phyloP scores from a whole-genome alignment of 2,329 filamentous ascomycete genomes.

The Aciculosporium take region DNA sequence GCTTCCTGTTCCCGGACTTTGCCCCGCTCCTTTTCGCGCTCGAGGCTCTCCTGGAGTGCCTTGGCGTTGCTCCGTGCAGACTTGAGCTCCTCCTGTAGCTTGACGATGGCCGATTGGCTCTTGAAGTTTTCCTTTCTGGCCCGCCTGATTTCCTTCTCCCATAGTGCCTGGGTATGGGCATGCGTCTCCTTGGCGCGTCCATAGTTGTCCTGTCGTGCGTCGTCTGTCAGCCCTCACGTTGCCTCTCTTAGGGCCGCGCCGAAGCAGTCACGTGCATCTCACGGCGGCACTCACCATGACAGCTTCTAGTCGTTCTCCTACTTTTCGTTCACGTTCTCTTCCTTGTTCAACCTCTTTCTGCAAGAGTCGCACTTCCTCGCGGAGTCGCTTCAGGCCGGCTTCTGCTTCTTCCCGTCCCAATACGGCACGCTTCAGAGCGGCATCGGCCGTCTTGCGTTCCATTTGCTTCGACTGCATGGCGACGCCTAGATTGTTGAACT shows the following conservation, averaged over 20 bases:
- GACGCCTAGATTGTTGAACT: conserved; percentile 56
- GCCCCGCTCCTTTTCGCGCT: conserved; percentile 48
- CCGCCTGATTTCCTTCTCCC: conserved; percentile 60
- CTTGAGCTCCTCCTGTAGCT: conserved; percentile 62
- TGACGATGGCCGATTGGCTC: conserved; percentile 53
- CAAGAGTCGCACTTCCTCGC: conserved; percentile 44
- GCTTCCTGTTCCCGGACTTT: conserved; percentile 53
- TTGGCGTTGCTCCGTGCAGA: conserved; percentile 39
- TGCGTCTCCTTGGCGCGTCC: conserved; percentile 56
- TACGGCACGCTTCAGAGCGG: conserved; percentile 51
- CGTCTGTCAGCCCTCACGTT: background rate
- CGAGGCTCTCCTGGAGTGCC: conserved; percentile 42
- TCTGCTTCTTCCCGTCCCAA: conserved; percentile 59
- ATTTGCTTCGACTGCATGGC: conserved; percentile 45
- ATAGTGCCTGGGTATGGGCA: conserved; percentile 49
- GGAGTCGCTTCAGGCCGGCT: conserved; percentile 47
- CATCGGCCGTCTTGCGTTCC: conserved; percentile 50
- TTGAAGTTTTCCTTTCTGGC: conserved; percentile 62
- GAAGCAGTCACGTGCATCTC: background rate
- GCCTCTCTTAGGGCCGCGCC: too few relatives aligned
- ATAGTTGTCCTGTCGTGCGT: conserved; percentile 45
- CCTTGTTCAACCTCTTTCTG: conserved; percentile 49
- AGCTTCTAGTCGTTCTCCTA: conserved; percentile 51
- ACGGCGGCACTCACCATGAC: conserved; percentile 45
- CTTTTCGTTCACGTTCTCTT: conserved; percentile 49